These are phyloP conservation scores for Solanum habrochaites DNA, from an alignment of 257 asterid species.

Conservation along the genomic window DNA sequence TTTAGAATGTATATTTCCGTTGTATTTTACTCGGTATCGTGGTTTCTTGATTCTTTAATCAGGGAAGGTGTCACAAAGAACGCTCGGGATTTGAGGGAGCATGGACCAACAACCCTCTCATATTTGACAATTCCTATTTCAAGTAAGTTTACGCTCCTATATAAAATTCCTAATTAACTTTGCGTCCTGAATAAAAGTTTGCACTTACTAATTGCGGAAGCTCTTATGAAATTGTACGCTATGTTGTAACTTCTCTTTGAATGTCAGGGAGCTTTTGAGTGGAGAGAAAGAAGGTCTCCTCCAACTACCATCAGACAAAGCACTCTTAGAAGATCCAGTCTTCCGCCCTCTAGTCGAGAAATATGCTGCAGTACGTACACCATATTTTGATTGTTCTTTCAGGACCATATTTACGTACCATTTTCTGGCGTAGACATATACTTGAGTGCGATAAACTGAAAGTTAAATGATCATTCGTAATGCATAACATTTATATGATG, in stretches of 20 bases:
- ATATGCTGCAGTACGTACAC: constrained; percentile 56
- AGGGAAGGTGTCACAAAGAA: constrained; percentile 91
- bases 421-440: neutral
- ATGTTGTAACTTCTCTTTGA: constrained; percentile 19
- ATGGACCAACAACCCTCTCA: constrained; percentile 85
- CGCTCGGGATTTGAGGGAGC: constrained; percentile 89
- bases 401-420: neutral
- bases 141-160: constrained; percentile 18
- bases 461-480: neutral
- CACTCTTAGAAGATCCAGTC: constrained; percentile 50
- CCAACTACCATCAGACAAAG: constrained; percentile 73
- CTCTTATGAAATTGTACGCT: neutral
- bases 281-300: constrained; percentile 71
- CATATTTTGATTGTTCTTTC: neutral
- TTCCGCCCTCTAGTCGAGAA: constrained; percentile 73
- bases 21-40: neutral
- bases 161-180: neutral
- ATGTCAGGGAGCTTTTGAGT: constrained; percentile 50
- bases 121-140: constrained; percentile 74
- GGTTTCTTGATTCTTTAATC: neutral
- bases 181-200: neutral
- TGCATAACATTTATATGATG: neutral
- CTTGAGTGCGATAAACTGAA: neutral
- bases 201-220: neutral
- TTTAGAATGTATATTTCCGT: neutral